These are phyloP conservation scores for Botrytis sinoallii DNA, from an alignment of 2,329 filamentous ascomycete genomes.

Conservation along the genomic window DNA sequence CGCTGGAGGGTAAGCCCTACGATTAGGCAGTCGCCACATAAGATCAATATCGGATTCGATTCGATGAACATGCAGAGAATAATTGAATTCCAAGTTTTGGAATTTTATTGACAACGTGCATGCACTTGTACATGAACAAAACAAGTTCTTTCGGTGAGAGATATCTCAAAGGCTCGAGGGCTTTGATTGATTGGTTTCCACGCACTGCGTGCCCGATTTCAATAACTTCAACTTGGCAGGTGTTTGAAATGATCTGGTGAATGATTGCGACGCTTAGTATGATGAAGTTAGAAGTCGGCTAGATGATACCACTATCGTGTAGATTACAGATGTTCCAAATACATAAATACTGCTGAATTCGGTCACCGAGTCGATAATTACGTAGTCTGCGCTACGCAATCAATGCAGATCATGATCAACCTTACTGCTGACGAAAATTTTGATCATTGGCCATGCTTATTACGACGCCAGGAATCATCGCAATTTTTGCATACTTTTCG, in stretches of 20 bases:
- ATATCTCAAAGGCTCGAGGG: neutral
- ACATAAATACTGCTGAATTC: neutral
- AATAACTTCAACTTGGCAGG: neutral
- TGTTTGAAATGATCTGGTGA: neutral
- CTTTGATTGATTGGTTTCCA: neutral
- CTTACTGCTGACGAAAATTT: neutral
- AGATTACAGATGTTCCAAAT: neutral
- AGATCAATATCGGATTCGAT: neutral
- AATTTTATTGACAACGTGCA: neutral
- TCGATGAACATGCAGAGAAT: neutral
- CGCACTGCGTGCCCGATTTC: neutral
- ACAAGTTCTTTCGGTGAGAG: neutral
- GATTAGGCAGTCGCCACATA: neutral
- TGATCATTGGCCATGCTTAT: neutral
- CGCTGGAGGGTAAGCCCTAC: neutral
- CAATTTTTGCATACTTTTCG: neutral
- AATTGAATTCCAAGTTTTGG: neutral
- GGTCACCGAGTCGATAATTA: neutral
- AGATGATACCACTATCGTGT: neutral
- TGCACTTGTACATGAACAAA: neutral
- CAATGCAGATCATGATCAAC: neutral
- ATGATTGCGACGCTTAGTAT: neutral
- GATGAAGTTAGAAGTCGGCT: neutral
- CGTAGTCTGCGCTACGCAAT: neutral
- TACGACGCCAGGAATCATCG: neutral